Base-by-base conservation (phyloP, 371 early-diverging fungal species). In the Apophysomyces variabilis region DNA sequence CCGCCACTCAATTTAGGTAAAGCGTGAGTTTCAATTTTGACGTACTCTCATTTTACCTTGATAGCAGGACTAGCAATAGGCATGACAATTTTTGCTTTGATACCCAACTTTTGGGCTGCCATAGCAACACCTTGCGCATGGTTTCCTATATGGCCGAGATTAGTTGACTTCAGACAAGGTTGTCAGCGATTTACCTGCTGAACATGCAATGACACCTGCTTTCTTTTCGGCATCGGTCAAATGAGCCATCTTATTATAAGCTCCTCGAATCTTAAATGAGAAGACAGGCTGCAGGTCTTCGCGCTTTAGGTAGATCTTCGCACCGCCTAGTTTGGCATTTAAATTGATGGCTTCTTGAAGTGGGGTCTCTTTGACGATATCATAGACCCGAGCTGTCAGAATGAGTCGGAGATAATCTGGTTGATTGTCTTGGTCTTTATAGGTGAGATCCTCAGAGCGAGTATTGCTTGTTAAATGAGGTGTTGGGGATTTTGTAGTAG, bases 251-350 rank as follows among this genome's bases (percentile, higher is more conserved):
- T 90, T 89, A 79, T 97, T 97, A 84, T 96, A 96, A 1, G 99
- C 98, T 36, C 99, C 99, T 46, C 99, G 90, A 66, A 95, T 89
- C 85, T 98, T 98, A 89, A 98, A 98, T 13, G 94, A 94, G 71
- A 99, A 99, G 7, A 95, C 95, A n/a, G 92, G 93, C 65, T 97
- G 97, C 44, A 96, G 80, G 76, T 99, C 99, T 74, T 99, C 99
- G 60, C 99, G 90, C 77, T 99, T 99, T 37, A 97, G 71, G 35
- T 83, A 87, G 59, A 98, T 85, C 16, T 82, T 82, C 70, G 92
- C 90, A 3, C 78, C 73, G 26, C 39, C 62, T 26, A 88, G 43
- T 26, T 91, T 87, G n/a, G 76, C 39, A 14, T 93, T 93, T 46
- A 99, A 82, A 68, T 95, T 95, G 61, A 80, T 70, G 14, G 97